A percentile compares a stretch with the other conserved stretches of the same genome.
phyloP scores from a whole-genome alignment of 305 asterid species.

The Fraxinus dipetala region DNA sequence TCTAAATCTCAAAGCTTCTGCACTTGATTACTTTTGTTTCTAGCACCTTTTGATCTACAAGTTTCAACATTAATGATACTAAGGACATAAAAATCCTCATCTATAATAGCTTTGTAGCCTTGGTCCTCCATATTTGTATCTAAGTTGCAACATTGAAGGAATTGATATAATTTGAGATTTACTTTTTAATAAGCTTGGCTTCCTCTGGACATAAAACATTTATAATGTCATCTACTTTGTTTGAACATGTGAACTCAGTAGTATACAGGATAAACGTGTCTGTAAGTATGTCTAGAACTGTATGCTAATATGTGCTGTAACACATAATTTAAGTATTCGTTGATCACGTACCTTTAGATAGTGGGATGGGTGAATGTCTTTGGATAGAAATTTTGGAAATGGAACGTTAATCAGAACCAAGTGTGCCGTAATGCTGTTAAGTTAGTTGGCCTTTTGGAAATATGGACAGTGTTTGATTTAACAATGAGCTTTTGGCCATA shows the following conservation, averaged over 20 bases:
- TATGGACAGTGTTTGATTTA: neutral
- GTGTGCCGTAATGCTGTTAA: neutral
- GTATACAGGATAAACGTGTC: neutral
- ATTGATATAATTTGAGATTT: neutral
- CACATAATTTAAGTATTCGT: neutral
- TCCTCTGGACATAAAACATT: neutral
- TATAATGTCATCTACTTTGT: neutral
- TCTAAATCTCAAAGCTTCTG: neutral
- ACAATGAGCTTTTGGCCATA: neutral
- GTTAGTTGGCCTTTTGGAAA: neutral
- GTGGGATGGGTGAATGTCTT: neutral
- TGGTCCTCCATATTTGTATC: neutral
- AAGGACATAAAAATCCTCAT: neutral
- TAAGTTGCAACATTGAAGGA: constrained; percentile 12
- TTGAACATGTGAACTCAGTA: neutral
- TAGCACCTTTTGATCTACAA: neutral
- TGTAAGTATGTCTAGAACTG: neutral
- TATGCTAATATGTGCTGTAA: neutral
- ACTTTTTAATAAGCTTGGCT: neutral
- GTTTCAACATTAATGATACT: neutral
- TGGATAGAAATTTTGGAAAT: neutral
- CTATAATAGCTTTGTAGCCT: neutral
- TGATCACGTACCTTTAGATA: neutral
- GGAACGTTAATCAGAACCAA: neutral
- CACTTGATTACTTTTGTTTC: neutral